Conservation (phyloP, 1,139 yeast species). For the Diutina neorugosa region DNA sequence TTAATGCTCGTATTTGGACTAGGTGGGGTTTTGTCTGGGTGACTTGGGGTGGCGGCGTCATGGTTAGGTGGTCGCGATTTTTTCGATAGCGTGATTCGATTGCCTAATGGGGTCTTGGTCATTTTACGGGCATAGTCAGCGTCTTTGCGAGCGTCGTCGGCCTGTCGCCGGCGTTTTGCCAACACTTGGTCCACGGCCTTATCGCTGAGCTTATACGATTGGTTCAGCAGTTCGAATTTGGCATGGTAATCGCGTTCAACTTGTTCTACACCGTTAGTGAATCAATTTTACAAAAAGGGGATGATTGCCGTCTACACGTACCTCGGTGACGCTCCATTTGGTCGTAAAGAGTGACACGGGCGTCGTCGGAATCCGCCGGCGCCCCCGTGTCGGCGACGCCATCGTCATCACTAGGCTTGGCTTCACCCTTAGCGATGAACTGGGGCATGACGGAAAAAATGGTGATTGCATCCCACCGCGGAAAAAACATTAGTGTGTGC, state of each 20-base stretch:
- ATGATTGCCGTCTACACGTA: background rate
- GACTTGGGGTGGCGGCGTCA: background rate
- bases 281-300: no score
- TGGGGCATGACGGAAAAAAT: background rate
- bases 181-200: conserved; percentile 16
- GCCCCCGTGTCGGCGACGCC: background rate
- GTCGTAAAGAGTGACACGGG: background rate
- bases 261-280: conserved; percentile 10
- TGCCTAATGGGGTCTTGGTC: background rate
- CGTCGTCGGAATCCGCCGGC: background rate
- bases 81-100: background rate
- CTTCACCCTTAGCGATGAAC: background rate
- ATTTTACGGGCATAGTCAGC: background rate
- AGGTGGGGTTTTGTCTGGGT: background rate
- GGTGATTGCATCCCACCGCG: background rate
- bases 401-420: no score
- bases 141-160: conserved; percentile 7
- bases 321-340: background rate
- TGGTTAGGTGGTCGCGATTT: background rate
- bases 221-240: conserved; percentile 23
- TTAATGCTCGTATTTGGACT: background rate
- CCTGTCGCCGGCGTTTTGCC: conserved; percentile 7
- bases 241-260: conserved; percentile 22
- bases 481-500: background rate
- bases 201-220: conserved; percentile 24